These are phyloP conservation scores for Trypanosoma rangeli DNA, from an alignment of 208 protist species.

Conservation along the genomic window DNA sequence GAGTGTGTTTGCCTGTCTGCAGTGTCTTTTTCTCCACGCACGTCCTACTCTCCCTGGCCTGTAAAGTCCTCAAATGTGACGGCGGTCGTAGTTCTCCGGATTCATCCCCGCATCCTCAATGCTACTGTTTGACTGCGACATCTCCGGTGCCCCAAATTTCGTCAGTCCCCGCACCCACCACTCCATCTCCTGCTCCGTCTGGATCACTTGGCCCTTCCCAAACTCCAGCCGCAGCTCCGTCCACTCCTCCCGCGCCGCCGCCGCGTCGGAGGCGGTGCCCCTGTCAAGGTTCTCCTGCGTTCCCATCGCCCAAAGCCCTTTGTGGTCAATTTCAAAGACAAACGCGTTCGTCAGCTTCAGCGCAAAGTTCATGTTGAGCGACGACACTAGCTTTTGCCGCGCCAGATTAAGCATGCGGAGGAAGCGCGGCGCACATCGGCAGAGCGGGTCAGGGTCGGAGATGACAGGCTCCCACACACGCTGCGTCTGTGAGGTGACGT, in stretches of 20 bases:
- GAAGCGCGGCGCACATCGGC: constrained; percentile 71
- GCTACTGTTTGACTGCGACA: constrained; percentile 80
- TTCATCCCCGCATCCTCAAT: constrained; percentile 77
- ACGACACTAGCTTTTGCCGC: constrained; percentile 82
- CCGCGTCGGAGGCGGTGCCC: constrained; percentile 26
- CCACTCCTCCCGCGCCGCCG: constrained; percentile 75
- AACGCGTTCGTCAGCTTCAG: constrained; percentile 88
- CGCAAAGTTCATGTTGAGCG: constrained; percentile 89
- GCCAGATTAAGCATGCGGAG: constrained; percentile 84
- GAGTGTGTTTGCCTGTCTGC: neutral
- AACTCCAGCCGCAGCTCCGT: constrained; percentile 82
- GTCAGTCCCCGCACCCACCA: constrained; percentile 88
- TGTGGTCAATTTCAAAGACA: constrained; percentile 80
- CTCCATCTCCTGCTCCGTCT: constrained; percentile 88
- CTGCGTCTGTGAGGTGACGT: constrained; percentile 57
- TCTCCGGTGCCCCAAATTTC: constrained; percentile 79
- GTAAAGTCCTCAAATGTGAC: constrained; percentile 55
- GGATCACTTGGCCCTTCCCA: constrained; percentile 78
- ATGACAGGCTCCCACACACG: constrained; percentile 82
- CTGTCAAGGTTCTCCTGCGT: constrained; percentile 73
- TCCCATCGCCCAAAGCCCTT: constrained; percentile 84
- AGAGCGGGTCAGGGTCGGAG: constrained; percentile 66
- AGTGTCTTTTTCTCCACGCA: neutral
- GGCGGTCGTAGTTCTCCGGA: constrained; percentile 82
- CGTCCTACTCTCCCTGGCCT: neutral